phyloP scores from a whole-genome alignment of 176 grass and related monocot species.

The Puccinellia tenuiflora region DNA sequence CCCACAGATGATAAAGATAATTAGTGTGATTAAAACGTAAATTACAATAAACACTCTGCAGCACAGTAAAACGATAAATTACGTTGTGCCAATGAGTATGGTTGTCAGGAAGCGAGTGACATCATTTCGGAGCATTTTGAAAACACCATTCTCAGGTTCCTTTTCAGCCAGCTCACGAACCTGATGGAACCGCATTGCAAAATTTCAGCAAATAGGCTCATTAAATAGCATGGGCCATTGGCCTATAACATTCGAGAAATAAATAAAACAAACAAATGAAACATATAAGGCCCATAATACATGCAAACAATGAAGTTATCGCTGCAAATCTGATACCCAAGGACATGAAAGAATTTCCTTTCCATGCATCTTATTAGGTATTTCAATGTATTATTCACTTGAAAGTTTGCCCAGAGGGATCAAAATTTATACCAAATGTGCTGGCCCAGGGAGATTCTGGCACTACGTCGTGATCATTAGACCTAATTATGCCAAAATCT shows the following conservation, averaged over 20 bases:
- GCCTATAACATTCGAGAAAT: background rate
- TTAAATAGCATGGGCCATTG: background rate
- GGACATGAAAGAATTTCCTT: background rate
- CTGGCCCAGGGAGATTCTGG: background rate
- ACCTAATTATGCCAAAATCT: background rate
- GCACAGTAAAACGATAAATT: slow-evolving; percentile 26
- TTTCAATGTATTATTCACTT: background rate
- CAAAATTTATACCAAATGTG: background rate
- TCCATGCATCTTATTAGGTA: background rate
- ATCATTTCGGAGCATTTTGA: slow-evolving; percentile 93
- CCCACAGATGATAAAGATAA: background rate
- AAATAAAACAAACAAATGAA: background rate
- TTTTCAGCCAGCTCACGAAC: slow-evolving; percentile 91
- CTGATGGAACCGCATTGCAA: slow-evolving; percentile 17
- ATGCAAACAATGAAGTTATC: background rate
- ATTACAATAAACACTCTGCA: background rate
- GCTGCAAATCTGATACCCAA: background rate
- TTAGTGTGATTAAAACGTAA: background rate
- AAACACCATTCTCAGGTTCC: slow-evolving; percentile 93
- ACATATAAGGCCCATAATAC: background rate
- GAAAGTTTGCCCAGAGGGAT: background rate
- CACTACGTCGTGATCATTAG: background rate
- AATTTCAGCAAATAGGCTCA: slow-evolving; percentile 11
- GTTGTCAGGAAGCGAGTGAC: slow-evolving; percentile 96
- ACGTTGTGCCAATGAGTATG: slow-evolving; percentile 99